Evolutionary conservation across 148 eudicot species (phyloP).

Genomic region (Fagopyrum esculentum): DNA sequence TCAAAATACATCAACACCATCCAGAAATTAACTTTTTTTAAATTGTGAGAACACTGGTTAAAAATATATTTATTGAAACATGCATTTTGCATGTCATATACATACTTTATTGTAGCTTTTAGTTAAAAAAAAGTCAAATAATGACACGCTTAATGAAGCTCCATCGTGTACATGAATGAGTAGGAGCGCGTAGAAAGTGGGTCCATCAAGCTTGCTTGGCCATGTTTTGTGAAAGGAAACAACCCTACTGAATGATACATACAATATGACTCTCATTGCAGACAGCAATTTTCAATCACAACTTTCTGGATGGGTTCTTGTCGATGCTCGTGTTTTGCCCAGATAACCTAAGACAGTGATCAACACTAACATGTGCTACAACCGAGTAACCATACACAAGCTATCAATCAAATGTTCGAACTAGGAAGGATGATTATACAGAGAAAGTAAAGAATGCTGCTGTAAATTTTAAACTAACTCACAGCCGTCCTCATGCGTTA

Average conservation of each 20-base stretch:
- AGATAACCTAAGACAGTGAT: not conserved
- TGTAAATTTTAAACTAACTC: not conserved
- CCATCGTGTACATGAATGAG: too few relatives aligned
- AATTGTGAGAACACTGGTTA: too few relatives aligned
- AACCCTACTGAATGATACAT: not conserved
- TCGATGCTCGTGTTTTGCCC: not conserved
- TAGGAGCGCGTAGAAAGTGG: too few relatives aligned
- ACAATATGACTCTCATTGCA: not conserved
- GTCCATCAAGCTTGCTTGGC: not conserved
- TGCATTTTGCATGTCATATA: too few relatives aligned
- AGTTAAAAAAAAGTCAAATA: too few relatives aligned
- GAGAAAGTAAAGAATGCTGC: not conserved
- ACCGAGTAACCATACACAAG: not conserved
- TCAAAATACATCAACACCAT: too few relatives aligned
- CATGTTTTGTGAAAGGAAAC: not conserved
- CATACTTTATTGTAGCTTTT: too few relatives aligned
- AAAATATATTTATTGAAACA: too few relatives aligned
- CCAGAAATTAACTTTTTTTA: too few relatives aligned
- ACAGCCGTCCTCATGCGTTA: not conserved
- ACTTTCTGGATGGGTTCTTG: not conserved
- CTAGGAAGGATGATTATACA: not conserved
- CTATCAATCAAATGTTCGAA: not conserved
- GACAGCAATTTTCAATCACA: not conserved
- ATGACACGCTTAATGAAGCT: too few relatives aligned
- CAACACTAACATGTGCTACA: not conserved